Base-by-base conservation (phyloP, 2,329 filamentous ascomycete genomes). In the Fusarium sp. region DNA sequence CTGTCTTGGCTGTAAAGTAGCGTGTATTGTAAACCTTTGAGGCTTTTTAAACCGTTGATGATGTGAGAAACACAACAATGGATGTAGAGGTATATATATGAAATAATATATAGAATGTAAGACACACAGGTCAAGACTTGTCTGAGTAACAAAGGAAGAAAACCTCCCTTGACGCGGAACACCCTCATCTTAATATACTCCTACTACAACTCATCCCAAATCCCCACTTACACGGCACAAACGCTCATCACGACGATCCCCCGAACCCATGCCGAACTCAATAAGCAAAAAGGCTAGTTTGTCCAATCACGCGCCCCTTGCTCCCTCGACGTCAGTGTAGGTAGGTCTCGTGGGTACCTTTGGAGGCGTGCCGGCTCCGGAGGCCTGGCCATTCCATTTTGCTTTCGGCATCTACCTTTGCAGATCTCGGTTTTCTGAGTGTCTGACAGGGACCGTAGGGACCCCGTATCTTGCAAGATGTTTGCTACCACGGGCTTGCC, bases 231-330 rank as follows among this genome's bases (percentile, higher is more conserved):
- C 65, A 75, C 67, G 63, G 16, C 14, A 64, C 31, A 46, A 55
- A 27, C 12, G 59, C 29, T 35, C 33, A 27, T 59, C 49, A 51
- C 42, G 44, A 66, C 66, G 66, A 71, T 77, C 74, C 46, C 29
- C 75, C 74, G 72, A 76, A 66, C 60, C 59, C 69, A 70, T 38
- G 60, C 61, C 36, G 53, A 72, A 61, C 33, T 35, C 51, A n/a
- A 22, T 40, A 35, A 29, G 6, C 33, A 24, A n/a, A 33, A 33
- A 42, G 24, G 22, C 16, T 31, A 24, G 36, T 29, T n/a, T 22
- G 10, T 12, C 70, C 66, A 71, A 74, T 61, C 64, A 74, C 53
- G 44, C 12, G 12, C 22, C 33, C 55, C 38, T 22, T 44, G 38
- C 36, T 20, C 51, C 16, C 16, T 35, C 31, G 51, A 40, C 22